Conservation (phyloP, 2,329 filamentous ascomycete genomes). For the Seiridium cupressi region DNA sequence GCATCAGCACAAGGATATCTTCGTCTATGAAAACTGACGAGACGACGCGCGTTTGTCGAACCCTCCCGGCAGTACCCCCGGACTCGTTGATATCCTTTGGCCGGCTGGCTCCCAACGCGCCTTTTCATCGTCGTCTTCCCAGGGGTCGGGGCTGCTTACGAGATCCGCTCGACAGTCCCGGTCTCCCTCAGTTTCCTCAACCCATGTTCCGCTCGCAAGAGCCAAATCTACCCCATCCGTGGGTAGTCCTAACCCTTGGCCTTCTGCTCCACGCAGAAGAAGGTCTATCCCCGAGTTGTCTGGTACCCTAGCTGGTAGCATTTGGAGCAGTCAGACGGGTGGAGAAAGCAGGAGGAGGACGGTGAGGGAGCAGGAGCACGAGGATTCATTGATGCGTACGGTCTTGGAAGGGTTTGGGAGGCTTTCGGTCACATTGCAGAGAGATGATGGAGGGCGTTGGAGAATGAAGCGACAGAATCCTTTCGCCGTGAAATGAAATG, state of each 20-base stretch:
- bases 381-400: slow-evolving; percentile 7
- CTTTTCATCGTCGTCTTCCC: background rate
- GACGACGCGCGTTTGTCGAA: slow-evolving; percentile 13
- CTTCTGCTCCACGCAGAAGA: background rate
- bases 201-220: background rate
- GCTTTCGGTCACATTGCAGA: slow-evolving; percentile 5
- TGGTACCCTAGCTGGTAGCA: background rate
- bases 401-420: slow-evolving; percentile 2
- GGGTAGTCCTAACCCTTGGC: background rate
- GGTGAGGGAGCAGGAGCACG: background rate
- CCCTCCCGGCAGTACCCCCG: slow-evolving; percentile 14
- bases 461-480: slow-evolving; percentile 2
- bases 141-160: slow-evolving; percentile 11
- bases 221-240: background rate
- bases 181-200: background rate
- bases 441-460: slow-evolving; percentile 5
- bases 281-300: slow-evolving; percentile 1
- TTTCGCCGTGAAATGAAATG: slow-evolving; percentile 5
- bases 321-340: background rate
- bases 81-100: slow-evolving; percentile 40
- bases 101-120: slow-evolving; percentile 23
- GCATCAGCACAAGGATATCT: slow-evolving; percentile 78
- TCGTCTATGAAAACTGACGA: slow-evolving; percentile 52
- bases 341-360: background rate
- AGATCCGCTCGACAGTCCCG: background rate